Conservation (phyloP, 495 filamentous ascomycete species). For the Neurospora sp. region DNA sequence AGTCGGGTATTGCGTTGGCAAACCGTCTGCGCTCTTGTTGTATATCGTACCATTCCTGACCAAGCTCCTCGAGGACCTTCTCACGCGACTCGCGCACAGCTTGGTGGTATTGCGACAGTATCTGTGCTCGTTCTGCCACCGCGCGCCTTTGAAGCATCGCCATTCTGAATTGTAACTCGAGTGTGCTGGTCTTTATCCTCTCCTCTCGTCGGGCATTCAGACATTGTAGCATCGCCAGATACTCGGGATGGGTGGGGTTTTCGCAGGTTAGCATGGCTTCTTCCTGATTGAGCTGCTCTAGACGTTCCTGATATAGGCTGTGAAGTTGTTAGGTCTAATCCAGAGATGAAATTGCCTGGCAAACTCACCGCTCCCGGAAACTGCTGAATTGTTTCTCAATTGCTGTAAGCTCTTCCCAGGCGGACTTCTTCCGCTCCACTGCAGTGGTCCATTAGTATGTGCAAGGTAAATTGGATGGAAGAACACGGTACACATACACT, state of each 20-base stretch:
- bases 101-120: constrained; percentile 82
- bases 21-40: constrained; percentile 80
- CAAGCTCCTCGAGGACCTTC: constrained; percentile 62
- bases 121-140: constrained; percentile 69
- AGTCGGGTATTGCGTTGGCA: constrained; percentile 73
- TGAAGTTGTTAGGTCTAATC: constrained; percentile 9
- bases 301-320: constrained; percentile 79
- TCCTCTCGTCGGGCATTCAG: constrained; percentile 71
- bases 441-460: constrained; percentile 29
- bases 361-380: constrained; percentile 72
- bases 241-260: constrained; percentile 78
- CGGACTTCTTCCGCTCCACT: constrained; percentile 73
- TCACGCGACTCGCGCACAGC: constrained; percentile 72
- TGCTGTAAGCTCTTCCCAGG: constrained; percentile 64
- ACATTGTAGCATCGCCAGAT: constrained; percentile 72
- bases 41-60: constrained; percentile 80
- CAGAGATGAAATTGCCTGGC: neutral
- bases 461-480: neutral
- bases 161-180: constrained; percentile 60
- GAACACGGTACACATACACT: constrained; percentile 47
- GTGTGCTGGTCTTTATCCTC: constrained; percentile 64
- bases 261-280: constrained; percentile 69
- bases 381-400: constrained; percentile 79
- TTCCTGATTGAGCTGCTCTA: constrained; percentile 73
- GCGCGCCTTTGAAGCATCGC: constrained; percentile 60